Base-by-base conservation (phyloP, 768 basidiomycete genomes). In the Piloderma croceum region DNA sequence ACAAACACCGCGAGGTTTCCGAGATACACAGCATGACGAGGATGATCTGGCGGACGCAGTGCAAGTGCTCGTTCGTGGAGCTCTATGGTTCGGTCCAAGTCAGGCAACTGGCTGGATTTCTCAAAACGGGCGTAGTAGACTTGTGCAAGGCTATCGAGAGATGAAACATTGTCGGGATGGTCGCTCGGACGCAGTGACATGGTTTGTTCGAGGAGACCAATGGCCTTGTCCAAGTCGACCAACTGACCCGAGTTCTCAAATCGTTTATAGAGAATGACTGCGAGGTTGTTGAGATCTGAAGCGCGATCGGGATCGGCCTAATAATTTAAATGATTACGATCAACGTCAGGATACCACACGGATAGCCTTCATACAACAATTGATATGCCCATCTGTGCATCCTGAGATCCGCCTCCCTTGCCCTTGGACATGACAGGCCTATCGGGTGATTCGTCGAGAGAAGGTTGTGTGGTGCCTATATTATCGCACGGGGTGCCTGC, bases 211-310 rank as follows among this genome's bases (percentile, higher is more conserved):
- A 36, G 43, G 18, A 53, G 36, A 15, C 20, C 23, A 42, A 42
- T 54, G 15, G 53, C 59, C 29, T 42, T 42, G 13, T 42, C 15
- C 11, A 47, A 19, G 31, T 60, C 59, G 20, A 31, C 43, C 3
- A 18, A 23, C 24, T 46, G 47, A 6, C 43, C 49, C 10, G 46
- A 50, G 3, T 53, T 34, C 18, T 52, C 46, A 38, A 46, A 61
- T 9, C 59, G 50, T 4, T 33, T 32, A 11, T 6, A 5, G 6
- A 53, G 35, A 7, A 46, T 44, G 35, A 27, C 24, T 11, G 34
- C 51, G 11, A 47, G 44, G n/a, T n/a, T n/a, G n/a, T n/a, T n/a
- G n/a, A n/a, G n/a, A n/a, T n/a, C n/a, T n/a, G n/a, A n/a, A n/a
- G n/a, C n/a, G n/a, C n/a, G n/a, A n/a, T n/a, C n/a, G n/a, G n/a